Base-by-base conservation (phyloP, 2,329 filamentous ascomycete genomes). In the Penicillium thymicola region DNA sequence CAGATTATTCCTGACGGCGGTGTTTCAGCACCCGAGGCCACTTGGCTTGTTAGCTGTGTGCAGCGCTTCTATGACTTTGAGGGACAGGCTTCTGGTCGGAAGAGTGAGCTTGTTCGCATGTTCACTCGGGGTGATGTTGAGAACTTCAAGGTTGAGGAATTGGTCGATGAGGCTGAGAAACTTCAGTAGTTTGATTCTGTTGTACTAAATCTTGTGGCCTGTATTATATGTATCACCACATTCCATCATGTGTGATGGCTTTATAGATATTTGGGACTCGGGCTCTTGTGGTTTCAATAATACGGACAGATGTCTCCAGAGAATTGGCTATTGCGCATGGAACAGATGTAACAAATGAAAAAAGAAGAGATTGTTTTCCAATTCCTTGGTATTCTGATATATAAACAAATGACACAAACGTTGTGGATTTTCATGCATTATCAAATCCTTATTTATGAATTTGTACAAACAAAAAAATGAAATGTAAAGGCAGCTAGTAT, bases 31-130 rank as follows among this genome's bases (percentile, higher is more conserved):
- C 85, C 92, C 51, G 89, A 96, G 70, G 92, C 89, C n/a, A 87
- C 87, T 75, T 97, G 90, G 88, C 76, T 99, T 66, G 80, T 96
- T 48, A 89, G 97, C 85, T 94, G 91, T 66, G 78, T 99, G 77
- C 94, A 99, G 79, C 86, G 91, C 70, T 99, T 99, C 75, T 99
- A 99, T 70, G 77, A 79, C 54, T 75, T 82, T 75, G 58, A 78
- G 73, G 85, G 88, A 18, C 84, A 78, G 62, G 73, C 77, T n/a
- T 74, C 64, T 65, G 82, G 81, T 55, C 82, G 84, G 62, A 87
- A 89, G 76, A 85, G 82, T 69, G 82, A 82, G 74, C 72, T 99
- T 70, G 74, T 97, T 70, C 85, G 91, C 73, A 87, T 88, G 82
- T 99, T 99, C 73, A 88, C 84, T 0, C 81, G 78, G 23, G 94